Conservation (phyloP, 176 grass and related monocot species). For the Guadua angustifolia region DNA sequence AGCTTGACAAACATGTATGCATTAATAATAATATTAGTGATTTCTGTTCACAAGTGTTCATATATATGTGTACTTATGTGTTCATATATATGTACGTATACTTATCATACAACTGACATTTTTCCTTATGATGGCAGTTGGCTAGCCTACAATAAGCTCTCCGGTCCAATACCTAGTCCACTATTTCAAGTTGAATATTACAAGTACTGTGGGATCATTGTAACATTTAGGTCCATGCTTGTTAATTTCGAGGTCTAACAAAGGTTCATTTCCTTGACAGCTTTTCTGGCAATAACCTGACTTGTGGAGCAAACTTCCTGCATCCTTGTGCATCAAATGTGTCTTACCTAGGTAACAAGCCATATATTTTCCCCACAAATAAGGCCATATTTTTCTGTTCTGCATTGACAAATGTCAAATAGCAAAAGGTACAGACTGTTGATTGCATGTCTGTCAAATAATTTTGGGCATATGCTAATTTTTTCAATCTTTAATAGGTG, state of each 20-base stretch:
- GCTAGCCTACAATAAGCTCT: constrained; percentile 85
- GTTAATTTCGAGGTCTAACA: constrained; percentile 37
- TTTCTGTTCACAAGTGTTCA: constrained; percentile 21
- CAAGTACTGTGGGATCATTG: constrained; percentile 67
- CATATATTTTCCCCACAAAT: background rate
- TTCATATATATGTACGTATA: background rate
- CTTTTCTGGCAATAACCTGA: constrained; percentile 90
- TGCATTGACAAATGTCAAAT: constrained; percentile 35
- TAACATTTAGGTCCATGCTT: constrained; percentile 25
- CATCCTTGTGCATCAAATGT: constrained; percentile 71
- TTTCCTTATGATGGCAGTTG: constrained; percentile 59
- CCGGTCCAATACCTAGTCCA: constrained; percentile 75
- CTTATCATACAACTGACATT: constrained; percentile 38
- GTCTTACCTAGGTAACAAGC: constrained; percentile 67
- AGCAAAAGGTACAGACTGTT: background rate
- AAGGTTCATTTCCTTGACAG: constrained; percentile 59
- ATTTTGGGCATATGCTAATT: constrained; percentile 14
- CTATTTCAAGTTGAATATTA: constrained; percentile 94
- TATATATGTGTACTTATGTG: background rate
- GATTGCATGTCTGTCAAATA: constrained; percentile 4
- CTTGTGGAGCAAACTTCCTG: constrained; percentile 76
- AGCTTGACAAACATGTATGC: constrained; percentile 87
- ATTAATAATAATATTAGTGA: constrained; percentile 34
- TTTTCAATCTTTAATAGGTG: constrained; percentile 59
- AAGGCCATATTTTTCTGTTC: constrained; percentile 20